A percentile compares a stretch with the other conserved stretches of the same genome.
Conservation (phyloP, 2,329 filamentous ascomycete genomes). For the Chrysoporthe cubensis region DNA sequence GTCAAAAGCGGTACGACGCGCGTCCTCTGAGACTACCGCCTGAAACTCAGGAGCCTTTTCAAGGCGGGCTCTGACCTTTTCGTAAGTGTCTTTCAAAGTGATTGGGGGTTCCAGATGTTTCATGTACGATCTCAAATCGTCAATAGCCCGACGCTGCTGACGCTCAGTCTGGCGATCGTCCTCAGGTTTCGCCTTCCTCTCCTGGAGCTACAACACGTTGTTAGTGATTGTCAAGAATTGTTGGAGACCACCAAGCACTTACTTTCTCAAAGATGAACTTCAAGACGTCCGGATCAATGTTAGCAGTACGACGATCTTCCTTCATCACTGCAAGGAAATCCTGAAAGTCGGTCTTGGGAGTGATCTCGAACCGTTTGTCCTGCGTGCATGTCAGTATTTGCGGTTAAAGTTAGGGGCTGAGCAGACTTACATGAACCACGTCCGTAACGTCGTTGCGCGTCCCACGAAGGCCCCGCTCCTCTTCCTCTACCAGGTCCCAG, state of each 20-base stretch:
- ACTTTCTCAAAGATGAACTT: conserved; percentile 83
- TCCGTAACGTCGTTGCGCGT: conserved; percentile 84
- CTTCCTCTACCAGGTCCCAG: conserved; percentile 93
- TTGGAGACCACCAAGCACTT: conserved; percentile 37
- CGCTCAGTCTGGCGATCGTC: conserved; percentile 87
- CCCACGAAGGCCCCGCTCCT: conserved; percentile 82
- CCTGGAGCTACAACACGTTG: conserved; percentile 64
- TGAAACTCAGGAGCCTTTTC: conserved; percentile 83
- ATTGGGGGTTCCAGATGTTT: conserved; percentile 91
- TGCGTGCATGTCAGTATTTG: conserved; percentile 48
- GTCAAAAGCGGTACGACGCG: conserved; percentile 83
- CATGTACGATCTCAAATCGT: conserved; percentile 81
- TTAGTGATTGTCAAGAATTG: conserved; percentile 20
- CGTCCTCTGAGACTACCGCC: conserved; percentile 80
- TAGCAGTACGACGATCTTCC: conserved; percentile 84
- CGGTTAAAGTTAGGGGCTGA: conserved; percentile 24
- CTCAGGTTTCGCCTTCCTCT: conserved; percentile 79
- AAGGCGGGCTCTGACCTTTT: conserved; percentile 80
- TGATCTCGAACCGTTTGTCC: conserved; percentile 92
- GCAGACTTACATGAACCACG: conserved; percentile 75
- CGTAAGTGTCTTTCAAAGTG: conserved; percentile 78
- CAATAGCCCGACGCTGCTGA: conserved; percentile 81
- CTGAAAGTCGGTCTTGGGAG: conserved; percentile 81
- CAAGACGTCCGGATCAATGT: conserved; percentile 80
- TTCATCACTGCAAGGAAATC: conserved; percentile 84